phyloP scores from a whole-genome alignment of 371 early-diverging fungal species.

The Dinochytrium kinnereticum region DNA sequence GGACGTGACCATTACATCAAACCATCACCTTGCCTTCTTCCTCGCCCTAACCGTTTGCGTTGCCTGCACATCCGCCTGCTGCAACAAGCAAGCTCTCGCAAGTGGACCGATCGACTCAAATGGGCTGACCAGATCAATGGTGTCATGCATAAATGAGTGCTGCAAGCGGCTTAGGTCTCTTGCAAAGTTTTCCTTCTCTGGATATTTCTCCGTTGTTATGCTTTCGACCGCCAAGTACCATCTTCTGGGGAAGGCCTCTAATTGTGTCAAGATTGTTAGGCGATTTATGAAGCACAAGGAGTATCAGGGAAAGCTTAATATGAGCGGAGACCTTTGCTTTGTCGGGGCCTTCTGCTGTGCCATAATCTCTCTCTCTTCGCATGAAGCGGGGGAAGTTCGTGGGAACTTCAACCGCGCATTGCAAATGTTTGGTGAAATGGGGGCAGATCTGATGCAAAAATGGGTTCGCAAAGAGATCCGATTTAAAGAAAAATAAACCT shows the following conservation, averaged over 20 bases:
- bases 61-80: too few species aligned
- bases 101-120: too few species aligned
- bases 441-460: neutral
- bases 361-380: neutral
- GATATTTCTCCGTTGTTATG: too few species aligned
- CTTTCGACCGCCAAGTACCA: neutral
- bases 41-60: neutral
- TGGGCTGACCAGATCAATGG: neutral
- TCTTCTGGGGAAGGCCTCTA: neutral
- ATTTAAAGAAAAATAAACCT: too few species aligned
- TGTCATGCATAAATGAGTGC: neutral
- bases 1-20: neutral
- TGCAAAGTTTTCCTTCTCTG: neutral
- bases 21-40: neutral
- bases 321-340: neutral
- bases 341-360: neutral
- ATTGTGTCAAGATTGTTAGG: neutral
- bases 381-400: neutral
- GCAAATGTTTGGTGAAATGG: neutral
- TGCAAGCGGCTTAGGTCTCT: neutral
- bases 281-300: neutral
- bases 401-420: neutral
- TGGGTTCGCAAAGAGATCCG: neutral
- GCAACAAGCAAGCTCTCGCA: too few species aligned
- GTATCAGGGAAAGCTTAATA: neutral